Evolutionary conservation across 257 asterid species (phyloP).

Genomic region (Ilex aquifolium): DNA sequence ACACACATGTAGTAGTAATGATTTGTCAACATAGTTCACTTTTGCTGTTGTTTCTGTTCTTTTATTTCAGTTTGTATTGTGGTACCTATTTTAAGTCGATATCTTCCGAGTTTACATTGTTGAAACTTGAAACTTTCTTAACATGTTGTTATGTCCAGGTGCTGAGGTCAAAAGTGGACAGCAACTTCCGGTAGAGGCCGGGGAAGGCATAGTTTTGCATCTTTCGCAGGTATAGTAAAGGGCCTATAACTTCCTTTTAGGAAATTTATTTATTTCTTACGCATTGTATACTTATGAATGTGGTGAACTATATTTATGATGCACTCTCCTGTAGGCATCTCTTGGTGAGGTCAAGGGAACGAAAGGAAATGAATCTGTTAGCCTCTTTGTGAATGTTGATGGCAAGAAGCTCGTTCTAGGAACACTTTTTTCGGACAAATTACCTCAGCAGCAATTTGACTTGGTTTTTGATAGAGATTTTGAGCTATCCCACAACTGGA

Average conservation of each 20-base stretch:
- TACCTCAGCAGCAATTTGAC: constrained; percentile 24
- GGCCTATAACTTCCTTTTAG: neutral
- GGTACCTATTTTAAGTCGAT: neutral
- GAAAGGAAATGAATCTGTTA: constrained; percentile 15
- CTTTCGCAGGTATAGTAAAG: constrained; percentile 13
- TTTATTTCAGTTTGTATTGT: neutral
- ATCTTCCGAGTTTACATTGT: neutral
- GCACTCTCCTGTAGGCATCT: constrained; percentile 9
- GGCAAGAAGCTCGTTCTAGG: constrained; percentile 18
- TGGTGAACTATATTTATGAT: neutral
- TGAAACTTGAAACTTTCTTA: neutral
- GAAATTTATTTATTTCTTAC: neutral
- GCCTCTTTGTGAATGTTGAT: constrained; percentile 13
- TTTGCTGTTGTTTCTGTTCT: neutral
- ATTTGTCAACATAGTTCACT: too few species aligned
- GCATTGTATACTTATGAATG: neutral
- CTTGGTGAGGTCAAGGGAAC: constrained; percentile 15
- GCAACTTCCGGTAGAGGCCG: constrained; percentile 9
- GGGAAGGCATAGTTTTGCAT: constrained; percentile 9
- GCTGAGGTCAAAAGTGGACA: constrained; percentile 19
- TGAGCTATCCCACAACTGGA: constrained; percentile 23
- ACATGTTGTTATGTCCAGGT: constrained; percentile 2
- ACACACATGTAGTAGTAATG: too few species aligned
- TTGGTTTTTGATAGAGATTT: constrained; percentile 16
- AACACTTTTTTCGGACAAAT: constrained; percentile 14